phyloP scores from a whole-genome alignment of 2,329 filamentous ascomycete genomes.

The Cryphonectria parasitica region DNA sequence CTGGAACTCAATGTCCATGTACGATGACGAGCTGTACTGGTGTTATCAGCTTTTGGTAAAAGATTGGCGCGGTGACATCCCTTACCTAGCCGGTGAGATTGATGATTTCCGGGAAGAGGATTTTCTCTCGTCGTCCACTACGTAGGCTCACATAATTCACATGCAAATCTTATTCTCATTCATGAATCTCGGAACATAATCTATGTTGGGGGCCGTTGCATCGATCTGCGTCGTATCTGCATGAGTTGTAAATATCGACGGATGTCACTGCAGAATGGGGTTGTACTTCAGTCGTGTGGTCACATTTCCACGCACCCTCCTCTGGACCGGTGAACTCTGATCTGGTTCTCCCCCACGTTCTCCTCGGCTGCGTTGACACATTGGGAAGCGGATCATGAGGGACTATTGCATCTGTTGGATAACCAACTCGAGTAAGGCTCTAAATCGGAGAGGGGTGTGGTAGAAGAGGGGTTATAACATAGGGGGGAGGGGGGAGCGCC shows the following conservation, averaged over 20 bases:
- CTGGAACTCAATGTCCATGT: not conserved
- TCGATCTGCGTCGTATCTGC: not conserved
- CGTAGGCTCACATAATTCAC: not conserved
- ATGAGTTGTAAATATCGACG: not conserved
- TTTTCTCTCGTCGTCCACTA: not conserved
- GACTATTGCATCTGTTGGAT: not conserved
- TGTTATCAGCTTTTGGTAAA: conserved; percentile 1
- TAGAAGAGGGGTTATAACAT: not conserved
- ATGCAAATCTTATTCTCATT: not conserved
- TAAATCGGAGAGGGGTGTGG: not conserved
- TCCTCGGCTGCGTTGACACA: not conserved
- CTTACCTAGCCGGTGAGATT: not conserved
- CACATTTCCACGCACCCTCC: not conserved
- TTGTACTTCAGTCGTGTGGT: not conserved
- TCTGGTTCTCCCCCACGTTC: not conserved
- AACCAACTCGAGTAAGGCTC: not conserved
- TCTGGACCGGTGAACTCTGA: not conserved
- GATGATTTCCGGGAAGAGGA: not conserved
- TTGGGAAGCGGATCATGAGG: not conserved
- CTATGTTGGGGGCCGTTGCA: not conserved
- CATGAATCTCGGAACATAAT: not conserved
- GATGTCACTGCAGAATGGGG: not conserved
- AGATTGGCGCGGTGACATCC: not conserved
- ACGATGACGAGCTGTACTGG: conserved; percentile 2
- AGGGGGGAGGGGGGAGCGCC: not conserved